A percentile compares a stretch with the other conserved stretches of the same genome.
phyloP scores from a whole-genome alignment of 768 basidiomycete genomes.

The Boletus edulis region DNA sequence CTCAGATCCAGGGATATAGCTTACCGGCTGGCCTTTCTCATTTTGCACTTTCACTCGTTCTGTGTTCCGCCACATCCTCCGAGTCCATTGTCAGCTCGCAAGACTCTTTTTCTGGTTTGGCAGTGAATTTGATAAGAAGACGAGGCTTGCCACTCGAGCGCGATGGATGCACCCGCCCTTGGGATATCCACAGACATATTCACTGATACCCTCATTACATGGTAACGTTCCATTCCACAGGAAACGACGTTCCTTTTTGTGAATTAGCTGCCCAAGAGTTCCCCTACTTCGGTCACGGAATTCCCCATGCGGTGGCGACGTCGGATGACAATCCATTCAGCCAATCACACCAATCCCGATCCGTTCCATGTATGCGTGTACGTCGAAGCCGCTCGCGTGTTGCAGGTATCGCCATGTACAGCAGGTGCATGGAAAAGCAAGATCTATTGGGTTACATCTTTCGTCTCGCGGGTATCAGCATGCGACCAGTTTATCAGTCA shows the following conservation, averaged over 20 bases:
- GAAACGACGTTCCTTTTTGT: conserved; percentile 9
- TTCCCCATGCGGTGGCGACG: background rate
- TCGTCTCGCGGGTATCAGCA: too few relatives aligned
- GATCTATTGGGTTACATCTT: too few relatives aligned
- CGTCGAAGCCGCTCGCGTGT: background rate
- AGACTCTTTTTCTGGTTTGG: too few relatives aligned
- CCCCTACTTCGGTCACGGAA: background rate
- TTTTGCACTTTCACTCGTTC: background rate
- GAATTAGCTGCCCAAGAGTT: background rate
- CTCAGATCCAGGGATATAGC: background rate
- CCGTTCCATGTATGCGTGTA: background rate
- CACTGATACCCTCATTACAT: background rate
- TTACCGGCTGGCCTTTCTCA: background rate
- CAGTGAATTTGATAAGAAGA: too few relatives aligned
- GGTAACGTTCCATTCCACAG: conserved; percentile 1
- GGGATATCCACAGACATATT: background rate
- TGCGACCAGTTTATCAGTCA: too few relatives aligned
- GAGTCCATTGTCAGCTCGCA: too few relatives aligned
- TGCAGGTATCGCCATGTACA: background rate
- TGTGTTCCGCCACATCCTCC: too few relatives aligned
- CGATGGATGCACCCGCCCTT: background rate
- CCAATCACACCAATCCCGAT: background rate
- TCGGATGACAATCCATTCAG: background rate
- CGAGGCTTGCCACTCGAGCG: background rate
- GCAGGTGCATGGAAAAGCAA: background rate